Evolutionary conservation across 169 alveolate species (phyloP).

Genomic region (Plasmodium vivax): DNA sequence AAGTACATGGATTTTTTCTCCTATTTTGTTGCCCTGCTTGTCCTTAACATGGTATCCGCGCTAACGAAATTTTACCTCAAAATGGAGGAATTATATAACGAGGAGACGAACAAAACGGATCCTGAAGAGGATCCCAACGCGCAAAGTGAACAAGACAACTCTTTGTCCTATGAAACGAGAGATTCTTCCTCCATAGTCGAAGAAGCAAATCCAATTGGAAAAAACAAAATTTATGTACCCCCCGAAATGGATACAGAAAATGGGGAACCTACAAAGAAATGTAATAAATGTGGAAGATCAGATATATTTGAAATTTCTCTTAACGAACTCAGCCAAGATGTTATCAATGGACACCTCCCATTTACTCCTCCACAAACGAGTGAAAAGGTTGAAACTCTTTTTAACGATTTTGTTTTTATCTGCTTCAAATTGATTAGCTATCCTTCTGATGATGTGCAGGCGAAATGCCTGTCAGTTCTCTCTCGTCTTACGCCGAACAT

Average conservation of each 20-base stretch:
- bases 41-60: background rate
- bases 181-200: background rate
- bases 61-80: background rate
- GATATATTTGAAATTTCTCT: background rate
- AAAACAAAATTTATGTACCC: background rate
- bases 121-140: background rate
- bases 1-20: slow-evolving; percentile 46
- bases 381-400: slow-evolving; percentile 22
- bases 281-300: background rate
- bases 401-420: slow-evolving; percentile 51
- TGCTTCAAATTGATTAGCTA: slow-evolving; percentile 49
- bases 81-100: background rate
- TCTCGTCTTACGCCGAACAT: slow-evolving; percentile 8
- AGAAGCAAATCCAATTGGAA: background rate
- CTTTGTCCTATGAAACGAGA: background rate
- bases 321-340: slow-evolving; percentile 2
- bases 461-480: background rate
- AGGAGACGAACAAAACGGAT: background rate
- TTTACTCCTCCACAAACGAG: background rate
- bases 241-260: background rate
- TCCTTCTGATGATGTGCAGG: slow-evolving; percentile 32
- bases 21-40: background rate
- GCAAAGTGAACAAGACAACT: background rate
- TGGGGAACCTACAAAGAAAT: background rate
- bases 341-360: background rate